A percentile compares a stretch with the other conserved stretches of the same genome.
phyloP scores from a whole-genome alignment of 768 basidiomycete genomes.

The Phylloporus rhodoxanthus region DNA sequence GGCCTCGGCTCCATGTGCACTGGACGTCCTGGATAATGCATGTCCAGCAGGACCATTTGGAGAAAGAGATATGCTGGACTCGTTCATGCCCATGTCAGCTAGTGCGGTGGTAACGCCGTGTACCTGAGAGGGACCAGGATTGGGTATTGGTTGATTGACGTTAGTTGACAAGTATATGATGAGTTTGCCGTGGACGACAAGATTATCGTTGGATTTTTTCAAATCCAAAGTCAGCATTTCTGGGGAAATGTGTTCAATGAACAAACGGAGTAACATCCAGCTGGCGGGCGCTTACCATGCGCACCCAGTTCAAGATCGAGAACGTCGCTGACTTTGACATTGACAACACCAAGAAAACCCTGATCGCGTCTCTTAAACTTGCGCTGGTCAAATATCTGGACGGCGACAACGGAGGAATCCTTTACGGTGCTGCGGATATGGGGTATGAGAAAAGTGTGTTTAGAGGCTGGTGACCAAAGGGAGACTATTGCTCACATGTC shows the following conservation, averaged over 20 bases:
- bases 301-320: constrained; percentile 89
- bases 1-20: constrained; percentile 60
- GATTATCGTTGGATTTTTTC: constrained; percentile 98
- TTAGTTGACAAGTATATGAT: constrained; percentile 96
- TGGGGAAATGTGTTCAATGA: constrained; percentile 25
- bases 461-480: not conserved
- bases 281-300: constrained; percentile 61
- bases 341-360: constrained; percentile 96
- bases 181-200: constrained; percentile 95
- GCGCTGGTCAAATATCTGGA: constrained; percentile 98
- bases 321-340: constrained; percentile 84
- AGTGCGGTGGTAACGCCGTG: constrained; percentile 54
- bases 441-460: constrained; percentile 5
- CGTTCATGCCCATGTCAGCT: constrained; percentile 54
- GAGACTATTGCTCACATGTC: constrained; percentile 65
- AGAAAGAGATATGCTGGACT: constrained; percentile 56
- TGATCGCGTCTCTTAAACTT: constrained; percentile 99
- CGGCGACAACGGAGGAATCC: constrained; percentile 95
- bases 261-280: not conserved
- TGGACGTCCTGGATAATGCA: constrained; percentile 55
- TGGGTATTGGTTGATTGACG: constrained; percentile 73
- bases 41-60: constrained; percentile 34
- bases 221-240: constrained; percentile 96
- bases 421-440: constrained; percentile 68
- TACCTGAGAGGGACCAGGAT: constrained; percentile 73